phyloP scores from a whole-genome alignment of 495 filamentous ascomycete genomes.

The Penicillium argentinense region DNA sequence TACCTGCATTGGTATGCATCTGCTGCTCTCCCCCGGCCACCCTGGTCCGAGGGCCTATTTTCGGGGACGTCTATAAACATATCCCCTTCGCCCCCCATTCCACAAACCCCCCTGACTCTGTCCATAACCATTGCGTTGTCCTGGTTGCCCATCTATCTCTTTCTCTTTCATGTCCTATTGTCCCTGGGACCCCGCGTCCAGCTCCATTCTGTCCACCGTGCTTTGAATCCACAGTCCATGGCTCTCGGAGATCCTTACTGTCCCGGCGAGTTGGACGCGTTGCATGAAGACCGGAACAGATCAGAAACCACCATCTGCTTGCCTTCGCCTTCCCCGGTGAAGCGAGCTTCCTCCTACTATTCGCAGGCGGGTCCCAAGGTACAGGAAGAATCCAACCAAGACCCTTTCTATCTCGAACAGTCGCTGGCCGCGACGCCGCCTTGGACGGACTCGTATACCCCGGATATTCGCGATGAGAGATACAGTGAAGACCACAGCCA shows the following conservation, averaged over 20 bases:
- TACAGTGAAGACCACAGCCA: constrained; percentile 33
- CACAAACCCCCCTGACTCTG: constrained; percentile 17
- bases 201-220: constrained; percentile 3
- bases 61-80: constrained; percentile 42
- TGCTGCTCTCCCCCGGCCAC: constrained; percentile 27
- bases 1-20: constrained; percentile 50
- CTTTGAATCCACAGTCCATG: constrained; percentile 40
- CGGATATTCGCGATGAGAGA: constrained; percentile 36
- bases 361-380: constrained; percentile 29
- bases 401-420: constrained; percentile 49
- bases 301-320: constrained; percentile 37
- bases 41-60: constrained; percentile 24
- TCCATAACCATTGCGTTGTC: no score
- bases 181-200: constrained; percentile 2
- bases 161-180: constrained; percentile 6
- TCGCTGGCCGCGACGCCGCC: constrained; percentile 32
- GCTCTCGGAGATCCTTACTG: constrained; percentile 37
- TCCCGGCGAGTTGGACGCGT: constrained; percentile 37
- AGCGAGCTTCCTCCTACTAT: constrained; percentile 38
- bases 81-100: constrained; percentile 32
- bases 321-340: constrained; percentile 33
- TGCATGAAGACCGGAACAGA: constrained; percentile 32
- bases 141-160: constrained; percentile 15
- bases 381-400: constrained; percentile 41
- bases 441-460: constrained; percentile 25